Evolutionary conservation across 805 yeast species (phyloP), one percentile per base, ranked within the genome.

Genomic region (Candida palmyrensis): DNA sequence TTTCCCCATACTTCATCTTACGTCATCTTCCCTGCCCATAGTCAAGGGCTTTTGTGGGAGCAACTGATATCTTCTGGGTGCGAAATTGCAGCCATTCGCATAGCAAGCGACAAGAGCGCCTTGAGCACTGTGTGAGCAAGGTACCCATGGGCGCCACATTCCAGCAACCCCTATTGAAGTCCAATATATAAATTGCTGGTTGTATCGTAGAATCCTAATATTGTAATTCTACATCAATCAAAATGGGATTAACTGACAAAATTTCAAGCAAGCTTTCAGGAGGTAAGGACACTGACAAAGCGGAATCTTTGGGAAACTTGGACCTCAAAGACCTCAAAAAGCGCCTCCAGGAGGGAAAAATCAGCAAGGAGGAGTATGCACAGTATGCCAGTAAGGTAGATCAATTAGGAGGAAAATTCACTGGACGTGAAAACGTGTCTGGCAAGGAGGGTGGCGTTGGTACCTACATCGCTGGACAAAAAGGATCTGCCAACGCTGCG

Each of bases 191-290:
- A n/a, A n/a, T n/a, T n/a, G n/a, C n/a, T n/a, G n/a, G n/a, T n/a
- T n/a, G n/a, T n/a, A n/a, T n/a, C n/a, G n/a, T n/a, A n/a, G n/a
- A n/a, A n/a, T n/a, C n/a, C n/a, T n/a, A n/a, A n/a, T n/a, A n/a
- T n/a, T n/a, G 18, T 14, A 27, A 18, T 12, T 16, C 19, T 27
- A 14, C 11, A 15, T 15, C 23, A 18, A 29, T 13, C 24, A 51
- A 29, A 13, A 62, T 62, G 69, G 68, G 69, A 34, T 48, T 62
- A 32, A 44, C 61, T 15, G 68, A 62, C 41, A 62, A 60, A 44
- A 41, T 62, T 33, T 48, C 46, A 40, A 41, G 47, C 18, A 59
- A 57, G 40, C 25, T 29, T 10, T n/a, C n/a, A n/a, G 25, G 32
- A 16, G 13, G 25, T 4, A 29, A 29, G 23, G 23, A 21, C 23